A percentile compares a stretch with the other conserved stretches of the same genome.
These are phyloP conservation scores for Vaucheria bursata DNA, from an alignment of 352 stramenopile species.

Conservation along the genomic window DNA sequence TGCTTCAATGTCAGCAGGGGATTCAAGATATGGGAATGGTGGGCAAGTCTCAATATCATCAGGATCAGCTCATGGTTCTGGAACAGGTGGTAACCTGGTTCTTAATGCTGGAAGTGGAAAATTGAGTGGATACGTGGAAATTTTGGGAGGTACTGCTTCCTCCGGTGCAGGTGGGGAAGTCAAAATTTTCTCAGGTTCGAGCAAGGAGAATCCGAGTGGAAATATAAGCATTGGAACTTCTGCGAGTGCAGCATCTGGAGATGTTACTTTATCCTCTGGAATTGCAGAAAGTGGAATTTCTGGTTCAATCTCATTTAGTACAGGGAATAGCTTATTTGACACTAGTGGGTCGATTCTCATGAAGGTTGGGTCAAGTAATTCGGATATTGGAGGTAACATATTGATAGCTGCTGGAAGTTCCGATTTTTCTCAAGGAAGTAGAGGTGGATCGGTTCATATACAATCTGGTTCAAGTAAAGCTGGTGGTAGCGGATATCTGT, in stretches of 20 bases:
- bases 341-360: background rate
- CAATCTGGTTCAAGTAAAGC: conserved; percentile 1
- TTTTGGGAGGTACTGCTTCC: background rate
- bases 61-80: background rate
- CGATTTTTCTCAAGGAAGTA: no score
- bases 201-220: conserved; percentile 2
- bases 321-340: background rate
- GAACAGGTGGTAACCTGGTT: background rate
- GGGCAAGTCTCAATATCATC: background rate
- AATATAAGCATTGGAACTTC: conserved; percentile 15
- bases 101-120: background rate
- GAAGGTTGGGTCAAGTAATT: background rate
- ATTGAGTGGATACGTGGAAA: background rate
- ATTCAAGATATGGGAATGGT: conserved; percentile 27
- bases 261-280: background rate
- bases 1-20: conserved; percentile 24
- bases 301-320: background rate
- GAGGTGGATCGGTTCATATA: no score
- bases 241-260: background rate
- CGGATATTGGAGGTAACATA: conserved; percentile 15
- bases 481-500: conserved; percentile 15
- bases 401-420: conserved; percentile 19
- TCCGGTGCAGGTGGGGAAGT: conserved; percentile 25
- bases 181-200: conserved; percentile 14
- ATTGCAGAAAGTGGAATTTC: background rate